Percentiles rank a stretch among this genome's conserved stretches.
These are phyloP conservation scores for bread wheat (Triticum aestivum) DNA, from an alignment of 176 grass and related monocot species.

Conservation along the genomic window IWGSC_CS_RefSeq_v2.1 NC_057804.1:593856115-593856614, in stretches of 20 bases:
- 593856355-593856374: not conserved
- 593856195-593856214: not conserved
- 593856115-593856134: not conserved
- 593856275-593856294: not conserved
- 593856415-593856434: not conserved
- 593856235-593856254: not conserved
- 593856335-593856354: not conserved
- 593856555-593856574: not conserved
- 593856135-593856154: not conserved
- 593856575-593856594: too few species aligned
- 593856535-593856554: not conserved
- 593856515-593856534: not conserved
- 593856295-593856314: not conserved
- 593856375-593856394: not conserved
- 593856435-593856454: not conserved
- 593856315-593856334: not conserved
- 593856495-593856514: not conserved
- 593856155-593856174: not conserved
- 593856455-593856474: constrained; percentile 4
- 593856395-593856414: too few species aligned
- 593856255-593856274: not conserved
- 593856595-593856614: not conserved
- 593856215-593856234: not conserved
- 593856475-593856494: constrained; percentile 23
- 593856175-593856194: not conserved